A percentile compares a stretch with the other conserved stretches of the same genome.
These are phyloP conservation scores for Panellus pusillus DNA, from an alignment of 768 basidiomycete species.

Conservation along the genomic window DNA sequence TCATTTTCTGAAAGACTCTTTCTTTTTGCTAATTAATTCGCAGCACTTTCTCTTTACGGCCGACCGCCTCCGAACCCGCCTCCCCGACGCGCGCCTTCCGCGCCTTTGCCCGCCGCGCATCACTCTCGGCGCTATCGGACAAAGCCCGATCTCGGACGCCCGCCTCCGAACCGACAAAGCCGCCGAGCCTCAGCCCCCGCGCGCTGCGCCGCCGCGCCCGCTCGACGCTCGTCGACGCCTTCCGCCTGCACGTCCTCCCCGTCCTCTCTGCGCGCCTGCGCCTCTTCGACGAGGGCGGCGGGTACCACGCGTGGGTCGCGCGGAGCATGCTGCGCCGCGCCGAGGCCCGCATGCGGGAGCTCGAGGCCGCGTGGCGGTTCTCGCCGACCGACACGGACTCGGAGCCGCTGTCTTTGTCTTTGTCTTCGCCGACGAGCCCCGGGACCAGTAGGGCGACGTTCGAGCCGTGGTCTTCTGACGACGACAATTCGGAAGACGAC, in stretches of 20 bases:
- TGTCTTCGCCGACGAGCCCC: background rate
- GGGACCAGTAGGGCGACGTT: slow-evolving; percentile 15
- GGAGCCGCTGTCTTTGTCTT: too few species aligned
- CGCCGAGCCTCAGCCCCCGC: slow-evolving; percentile 21
- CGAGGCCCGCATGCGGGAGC: slow-evolving; percentile 41
- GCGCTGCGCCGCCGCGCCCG: slow-evolving; percentile 62
- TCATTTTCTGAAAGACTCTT: background rate
- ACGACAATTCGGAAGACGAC: background rate
- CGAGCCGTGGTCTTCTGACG: slow-evolving; percentile 20
- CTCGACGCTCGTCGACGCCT: slow-evolving; percentile 65
- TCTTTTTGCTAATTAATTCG: slow-evolving; percentile 14
- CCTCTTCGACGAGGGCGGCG: slow-evolving; percentile 30
- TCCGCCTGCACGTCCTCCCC: slow-evolving; percentile 58
- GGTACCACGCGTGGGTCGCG: slow-evolving; percentile 56
- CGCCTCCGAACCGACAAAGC: too few species aligned
- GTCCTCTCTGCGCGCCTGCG: slow-evolving; percentile 43
- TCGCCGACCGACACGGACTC: too few species aligned
- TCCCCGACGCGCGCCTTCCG: slow-evolving; percentile 27
- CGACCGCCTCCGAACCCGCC: slow-evolving; percentile 12
- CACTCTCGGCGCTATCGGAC: slow-evolving; percentile 13
- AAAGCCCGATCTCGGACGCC: too few species aligned
- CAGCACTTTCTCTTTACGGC: slow-evolving; percentile 35
- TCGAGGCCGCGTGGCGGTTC: slow-evolving; percentile 21
- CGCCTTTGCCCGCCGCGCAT: slow-evolving; percentile 18
- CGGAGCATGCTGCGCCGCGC: slow-evolving; percentile 52